A percentile compares a stretch with the other conserved stretches of the same genome.
These are phyloP conservation scores for Funneliformis caledonium DNA, from an alignment of 371 early-diverging fungal genomes.

Conservation along the genomic window DNA sequence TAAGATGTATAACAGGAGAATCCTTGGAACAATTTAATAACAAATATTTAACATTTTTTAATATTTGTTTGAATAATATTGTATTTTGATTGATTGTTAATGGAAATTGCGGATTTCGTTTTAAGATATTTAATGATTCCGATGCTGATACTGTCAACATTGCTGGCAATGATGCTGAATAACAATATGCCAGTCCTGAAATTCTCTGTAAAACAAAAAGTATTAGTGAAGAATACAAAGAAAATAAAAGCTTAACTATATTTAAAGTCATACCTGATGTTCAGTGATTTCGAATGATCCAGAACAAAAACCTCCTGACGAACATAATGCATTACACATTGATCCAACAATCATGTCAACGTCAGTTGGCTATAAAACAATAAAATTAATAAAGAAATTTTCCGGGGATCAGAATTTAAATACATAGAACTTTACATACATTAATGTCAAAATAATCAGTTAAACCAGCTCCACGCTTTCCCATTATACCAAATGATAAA, in stretches of 20 bases:
- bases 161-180: conserved; percentile 98
- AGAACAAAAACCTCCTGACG: conserved; percentile 90
- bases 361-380: conserved; percentile 59
- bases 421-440: conserved; percentile 43
- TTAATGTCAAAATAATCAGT: conserved; percentile 84
- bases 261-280: conserved; percentile 63
- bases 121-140: conserved; percentile 80
- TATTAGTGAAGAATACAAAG: not conserved
- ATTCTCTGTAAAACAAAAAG: conserved; percentile 68
- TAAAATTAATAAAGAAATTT: not conserved
- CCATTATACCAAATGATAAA: conserved; percentile 92
- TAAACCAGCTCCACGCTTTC: conserved; percentile 88
- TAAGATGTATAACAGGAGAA: conserved; percentile 75
- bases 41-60: conserved; percentile 48
- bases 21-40: conserved; percentile 52
- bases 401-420: not conserved
- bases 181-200: conserved; percentile 93
- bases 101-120: conserved; percentile 45
- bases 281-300: conserved; percentile 86
- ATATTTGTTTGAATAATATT: conserved; percentile 42
- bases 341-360: conserved; percentile 96
- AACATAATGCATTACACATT: conserved; percentile 82
- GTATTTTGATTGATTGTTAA: conserved; percentile 40
- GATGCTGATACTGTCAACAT: conserved; percentile 90
- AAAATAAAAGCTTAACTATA: not conserved